Percentiles rank a stretch among this genome's conserved stretches.
phyloP scores from a whole-genome alignment of 768 basidiomycete species.

The Hypsizygus marmoreus region DNA sequence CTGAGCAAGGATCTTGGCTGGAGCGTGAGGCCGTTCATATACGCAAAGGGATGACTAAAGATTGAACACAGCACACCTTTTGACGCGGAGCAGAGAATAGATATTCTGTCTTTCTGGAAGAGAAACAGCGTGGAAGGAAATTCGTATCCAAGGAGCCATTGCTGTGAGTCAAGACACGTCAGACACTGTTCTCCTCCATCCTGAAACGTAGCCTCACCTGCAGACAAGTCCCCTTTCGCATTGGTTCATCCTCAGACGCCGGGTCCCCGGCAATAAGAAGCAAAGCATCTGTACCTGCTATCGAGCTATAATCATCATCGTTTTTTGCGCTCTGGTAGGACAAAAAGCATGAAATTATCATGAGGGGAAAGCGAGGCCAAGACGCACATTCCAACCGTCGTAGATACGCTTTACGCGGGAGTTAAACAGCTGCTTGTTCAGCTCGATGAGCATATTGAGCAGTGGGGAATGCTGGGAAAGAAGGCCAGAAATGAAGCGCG shows the following conservation, averaged over 20 bases:
- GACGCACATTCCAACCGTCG: conserved; percentile 64
- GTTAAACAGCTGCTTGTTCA: conserved; percentile 63
- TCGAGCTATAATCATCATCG: conserved; percentile 70
- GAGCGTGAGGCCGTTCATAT: conserved; percentile 8
- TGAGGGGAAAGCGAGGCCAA: conserved; percentile 10
- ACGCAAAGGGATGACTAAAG: not conserved
- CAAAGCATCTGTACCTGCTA: conserved; percentile 70
- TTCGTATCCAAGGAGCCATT: conserved; percentile 96
- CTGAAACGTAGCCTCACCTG: conserved; percentile 57
- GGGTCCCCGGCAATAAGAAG: conserved; percentile 77
- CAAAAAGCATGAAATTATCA: conserved; percentile 14
- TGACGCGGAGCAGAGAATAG: conserved; percentile 82
- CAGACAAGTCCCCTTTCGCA: conserved; percentile 87
- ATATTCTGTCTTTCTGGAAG: conserved; percentile 75
- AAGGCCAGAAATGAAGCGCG: conserved; percentile 19
- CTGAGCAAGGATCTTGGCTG: conserved; percentile 87
- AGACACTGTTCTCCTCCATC: conserved; percentile 7
- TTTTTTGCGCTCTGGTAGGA: conserved; percentile 56
- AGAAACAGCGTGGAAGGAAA: conserved; percentile 93
- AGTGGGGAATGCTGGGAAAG: conserved; percentile 10
- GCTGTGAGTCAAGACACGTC: conserved; percentile 50
- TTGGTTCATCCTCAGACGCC: conserved; percentile 84
- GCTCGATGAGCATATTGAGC: conserved; percentile 62
- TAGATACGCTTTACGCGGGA: conserved; percentile 60
- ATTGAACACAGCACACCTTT: conserved; percentile 59